Conservation (phyloP, 768 basidiomycete species). For the Termitomyces sp. region DNA sequence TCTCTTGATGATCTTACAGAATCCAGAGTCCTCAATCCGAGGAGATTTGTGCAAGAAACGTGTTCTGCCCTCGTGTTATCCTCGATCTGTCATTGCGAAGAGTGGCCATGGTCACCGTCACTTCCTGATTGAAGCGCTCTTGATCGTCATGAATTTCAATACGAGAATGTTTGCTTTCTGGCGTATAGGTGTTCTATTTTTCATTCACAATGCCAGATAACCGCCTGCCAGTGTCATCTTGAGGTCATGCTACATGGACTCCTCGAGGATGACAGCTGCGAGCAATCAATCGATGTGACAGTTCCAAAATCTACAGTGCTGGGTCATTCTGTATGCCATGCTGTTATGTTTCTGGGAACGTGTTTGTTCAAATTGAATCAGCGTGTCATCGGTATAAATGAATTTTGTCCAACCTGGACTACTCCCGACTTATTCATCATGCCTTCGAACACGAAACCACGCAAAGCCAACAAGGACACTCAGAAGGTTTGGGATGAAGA, state of each 20-base stretch:
- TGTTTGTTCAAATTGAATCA: neutral
- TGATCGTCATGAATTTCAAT: too few species aligned
- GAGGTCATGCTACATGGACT: neutral
- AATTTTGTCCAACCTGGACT: neutral
- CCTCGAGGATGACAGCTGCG: too few species aligned
- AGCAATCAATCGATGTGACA: neutral
- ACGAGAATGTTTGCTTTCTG: too few species aligned
- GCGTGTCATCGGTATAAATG: constrained; percentile 1
- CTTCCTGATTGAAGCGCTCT: too few species aligned
- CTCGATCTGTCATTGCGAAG: neutral
- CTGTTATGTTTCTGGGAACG: neutral
- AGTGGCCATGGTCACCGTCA: too few species aligned
- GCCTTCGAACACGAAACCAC: constrained; percentile 2
- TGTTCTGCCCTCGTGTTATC: neutral
- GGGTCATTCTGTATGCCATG: neutral
- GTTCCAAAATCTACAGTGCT: neutral
- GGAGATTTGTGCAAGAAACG: neutral
- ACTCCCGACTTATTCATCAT: neutral
- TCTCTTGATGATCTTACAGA: neutral
- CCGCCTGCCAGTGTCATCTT: neutral
- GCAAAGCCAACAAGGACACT: neutral
- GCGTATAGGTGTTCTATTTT: neutral
- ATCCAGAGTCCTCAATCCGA: neutral
- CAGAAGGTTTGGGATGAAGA: constrained; percentile 5
- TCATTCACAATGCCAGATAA: neutral